Base-by-base conservation (phyloP, 306 rosid species). In the Gynostemma pentaphyllum region DNA sequence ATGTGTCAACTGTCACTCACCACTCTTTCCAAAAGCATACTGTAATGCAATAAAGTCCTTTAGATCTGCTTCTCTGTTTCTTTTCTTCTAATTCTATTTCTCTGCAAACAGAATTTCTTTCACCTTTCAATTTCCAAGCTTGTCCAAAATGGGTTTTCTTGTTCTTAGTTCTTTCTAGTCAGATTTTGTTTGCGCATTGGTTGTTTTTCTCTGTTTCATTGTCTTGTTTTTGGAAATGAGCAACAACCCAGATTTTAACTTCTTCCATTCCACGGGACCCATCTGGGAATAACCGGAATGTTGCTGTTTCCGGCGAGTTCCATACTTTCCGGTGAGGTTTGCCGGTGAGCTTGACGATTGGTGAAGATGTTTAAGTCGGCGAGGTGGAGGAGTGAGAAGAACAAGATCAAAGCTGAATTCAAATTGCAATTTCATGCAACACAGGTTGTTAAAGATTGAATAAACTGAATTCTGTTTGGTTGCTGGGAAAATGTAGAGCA, bases 311-410 rank as follows among this genome's bases (percentile, higher is more conserved):
- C 23, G 37, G 24, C 13, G 45, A 34, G 64, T 21, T 9, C 8
- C 24, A 57, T 66, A 14, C 59, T 7, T 46, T 30, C 68, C 41
- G 29, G 74, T 36, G 53, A 46, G 22, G 7, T 66, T 51, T 34
- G 26, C 66, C 64, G 69, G 70, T 14, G 47, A 39, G 9, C 0
- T 71, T 55, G 27, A 55, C 67, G 69, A 57, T 66, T 56, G 32
- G 26, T 1, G 24, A 78, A 66, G 68, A 92, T 92, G 99, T 88
- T 92, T 75, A 94, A 82, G 82, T 71, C 96, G 65, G 74, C 94
- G 64, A 82, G 87, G 83, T 86, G 99, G 99, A 84, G 87, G 71
- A 80, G 77, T 74, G 96, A 92, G 60, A 92, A 83, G 85, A 87
- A 78, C 74, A 86, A 78, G 75, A 47, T 88, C 85, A 86, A 84